Conservation (phyloP, 371 early-diverging fungal genomes). For the Nematocida parisii region DNA sequence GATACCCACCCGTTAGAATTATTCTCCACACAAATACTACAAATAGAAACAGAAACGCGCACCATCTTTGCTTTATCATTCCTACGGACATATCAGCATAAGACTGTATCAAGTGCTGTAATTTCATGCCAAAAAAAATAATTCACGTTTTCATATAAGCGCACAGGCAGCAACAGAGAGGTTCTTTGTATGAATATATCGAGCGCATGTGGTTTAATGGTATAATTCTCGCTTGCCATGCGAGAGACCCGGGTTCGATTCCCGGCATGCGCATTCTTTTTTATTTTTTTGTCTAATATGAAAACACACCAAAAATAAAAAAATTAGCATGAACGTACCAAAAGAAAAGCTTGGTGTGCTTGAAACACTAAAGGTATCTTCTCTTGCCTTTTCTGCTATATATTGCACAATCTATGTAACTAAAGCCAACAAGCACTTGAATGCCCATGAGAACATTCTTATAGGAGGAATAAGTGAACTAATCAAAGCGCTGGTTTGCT, state of each 20-base stretch:
- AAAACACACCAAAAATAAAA: neutral
- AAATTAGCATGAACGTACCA: neutral
- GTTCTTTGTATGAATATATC: neutral
- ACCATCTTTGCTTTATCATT: conserved; percentile 62
- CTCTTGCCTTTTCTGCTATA: neutral
- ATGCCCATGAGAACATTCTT: neutral
- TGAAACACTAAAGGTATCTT: neutral
- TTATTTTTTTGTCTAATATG: conserved; percentile 9
- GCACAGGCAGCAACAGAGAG: neutral
- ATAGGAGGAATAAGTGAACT: conserved; percentile 14
- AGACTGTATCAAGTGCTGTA: conserved; percentile 59
- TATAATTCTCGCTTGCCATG: conserved; percentile 72
- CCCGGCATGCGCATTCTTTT: conserved; percentile 72
- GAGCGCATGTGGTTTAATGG: conserved; percentile 72
- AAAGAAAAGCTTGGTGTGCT: neutral
- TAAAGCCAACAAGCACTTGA: neutral
- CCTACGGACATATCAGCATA: conserved; percentile 64
- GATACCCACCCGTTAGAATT: conserved; percentile 46
- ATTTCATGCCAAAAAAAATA: conserved; percentile 58
- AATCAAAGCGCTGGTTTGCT: neutral
- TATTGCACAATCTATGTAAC: conserved; percentile 3
- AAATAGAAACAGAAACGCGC: conserved; percentile 30
- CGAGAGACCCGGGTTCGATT: conserved; percentile 73
- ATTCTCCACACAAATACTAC: conserved; percentile 63
- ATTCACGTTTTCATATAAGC: conserved; percentile 2